A percentile compares a stretch with the other conserved stretches of the same genome.
Evolutionary conservation across 495 filamentous ascomycete species (phyloP).

Genomic region (Viridothelium virens): DNA sequence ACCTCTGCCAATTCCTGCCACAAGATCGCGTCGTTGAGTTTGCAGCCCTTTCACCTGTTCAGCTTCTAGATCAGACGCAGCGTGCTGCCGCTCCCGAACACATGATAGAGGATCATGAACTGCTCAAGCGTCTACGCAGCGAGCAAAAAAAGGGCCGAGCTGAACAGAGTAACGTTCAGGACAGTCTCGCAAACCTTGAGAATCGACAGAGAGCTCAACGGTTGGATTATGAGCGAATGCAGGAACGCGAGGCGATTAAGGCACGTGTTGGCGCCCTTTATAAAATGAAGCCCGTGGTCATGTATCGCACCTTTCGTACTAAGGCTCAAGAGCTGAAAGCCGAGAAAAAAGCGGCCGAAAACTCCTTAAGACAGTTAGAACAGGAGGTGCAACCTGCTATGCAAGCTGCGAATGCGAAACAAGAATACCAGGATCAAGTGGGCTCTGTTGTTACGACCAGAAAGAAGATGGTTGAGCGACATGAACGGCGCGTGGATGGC

Average conservation of each 20-base stretch:
- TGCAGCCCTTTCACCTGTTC: slow-evolving; percentile 71
- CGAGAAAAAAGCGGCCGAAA: slow-evolving; percentile 32
- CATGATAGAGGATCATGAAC: slow-evolving; percentile 70
- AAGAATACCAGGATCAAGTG: slow-evolving; percentile 36
- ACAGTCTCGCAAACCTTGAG: slow-evolving; percentile 57
- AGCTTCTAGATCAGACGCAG: slow-evolving; percentile 78
- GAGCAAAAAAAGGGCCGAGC: slow-evolving; percentile 59
- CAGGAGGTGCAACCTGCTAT: slow-evolving; percentile 59
- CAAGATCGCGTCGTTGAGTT: slow-evolving; percentile 97
- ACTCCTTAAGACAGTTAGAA: slow-evolving; percentile 40
- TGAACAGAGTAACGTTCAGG: slow-evolving; percentile 51
- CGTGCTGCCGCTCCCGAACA: slow-evolving; percentile 73
- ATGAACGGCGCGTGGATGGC: slow-evolving; percentile 47
- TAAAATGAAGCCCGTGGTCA: slow-evolving; percentile 54
- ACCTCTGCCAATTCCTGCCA: slow-evolving; percentile 93
- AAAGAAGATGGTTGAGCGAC: slow-evolving; percentile 42
- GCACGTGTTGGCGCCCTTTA: slow-evolving; percentile 59
- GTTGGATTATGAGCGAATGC: slow-evolving; percentile 74
- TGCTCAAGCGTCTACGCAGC: slow-evolving; percentile 60
- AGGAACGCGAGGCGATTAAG: slow-evolving; percentile 63
- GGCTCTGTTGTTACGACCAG: slow-evolving; percentile 45
- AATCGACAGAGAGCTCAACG: slow-evolving; percentile 67
- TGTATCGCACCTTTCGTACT: slow-evolving; percentile 45
- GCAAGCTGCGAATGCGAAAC: slow-evolving; percentile 24
- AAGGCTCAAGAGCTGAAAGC: slow-evolving; percentile 40